Conservation (phyloP, 139 green algal genomes). For the Coccomyxa sp. region DNA sequence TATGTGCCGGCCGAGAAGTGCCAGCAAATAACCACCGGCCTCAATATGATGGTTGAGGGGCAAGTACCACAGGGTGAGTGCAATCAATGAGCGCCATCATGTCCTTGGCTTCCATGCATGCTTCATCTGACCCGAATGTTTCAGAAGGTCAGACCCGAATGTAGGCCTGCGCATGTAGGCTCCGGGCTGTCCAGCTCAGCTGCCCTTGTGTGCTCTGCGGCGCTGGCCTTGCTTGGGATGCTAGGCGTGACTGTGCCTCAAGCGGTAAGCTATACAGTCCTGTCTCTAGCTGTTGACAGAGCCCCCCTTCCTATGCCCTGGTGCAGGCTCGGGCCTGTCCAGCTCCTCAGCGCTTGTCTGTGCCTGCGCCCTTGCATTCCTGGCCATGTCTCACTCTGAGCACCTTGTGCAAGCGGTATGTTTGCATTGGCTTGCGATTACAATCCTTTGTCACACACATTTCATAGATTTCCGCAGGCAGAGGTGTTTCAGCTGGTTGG, state of each 20-base stretch:
- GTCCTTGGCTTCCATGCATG: neutral
- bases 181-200: slow-evolving; percentile 83
- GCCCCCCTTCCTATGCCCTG: neutral
- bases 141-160: neutral
- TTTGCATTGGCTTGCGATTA: neutral
- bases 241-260: slow-evolving; percentile 8
- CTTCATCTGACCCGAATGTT: too few relatives aligned
- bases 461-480: neutral
- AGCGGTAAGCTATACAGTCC: neutral
- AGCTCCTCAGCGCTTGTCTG: slow-evolving; percentile 86
- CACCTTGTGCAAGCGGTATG: neutral
- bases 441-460: neutral
- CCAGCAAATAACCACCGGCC: slow-evolving; percentile 29
- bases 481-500: neutral
- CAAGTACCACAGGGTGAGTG: slow-evolving; percentile 69
- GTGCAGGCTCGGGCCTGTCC: slow-evolving; percentile 81
- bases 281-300: neutral
- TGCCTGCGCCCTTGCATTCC: slow-evolving; percentile 71
- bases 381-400: slow-evolving; percentile 36
- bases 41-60: slow-evolving; percentile 86
- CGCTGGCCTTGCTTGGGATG: slow-evolving; percentile 71
- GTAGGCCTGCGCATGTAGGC: slow-evolving; percentile 44
- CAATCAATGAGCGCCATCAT: neutral
- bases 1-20: slow-evolving; percentile 32
- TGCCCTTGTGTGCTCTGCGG: slow-evolving; percentile 81